Percentiles rank a stretch among this genome's conserved stretches.
Evolutionary conservation across 2,329 filamentous ascomycete species (phyloP).

Genomic region (Botrytis deweyae): DNA sequence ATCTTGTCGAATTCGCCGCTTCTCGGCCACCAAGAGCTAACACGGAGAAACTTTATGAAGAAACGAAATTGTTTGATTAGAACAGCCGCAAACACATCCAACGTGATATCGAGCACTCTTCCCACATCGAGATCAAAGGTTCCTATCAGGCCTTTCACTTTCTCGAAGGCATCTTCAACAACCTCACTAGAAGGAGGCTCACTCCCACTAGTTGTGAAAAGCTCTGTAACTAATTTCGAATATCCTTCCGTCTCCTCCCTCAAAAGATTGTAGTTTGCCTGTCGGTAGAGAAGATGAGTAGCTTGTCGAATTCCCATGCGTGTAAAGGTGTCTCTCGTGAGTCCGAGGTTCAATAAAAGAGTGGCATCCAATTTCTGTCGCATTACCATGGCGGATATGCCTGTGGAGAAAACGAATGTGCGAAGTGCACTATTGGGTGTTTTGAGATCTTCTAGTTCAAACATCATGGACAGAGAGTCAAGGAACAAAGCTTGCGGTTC

Average conservation of each 20-base stretch:
- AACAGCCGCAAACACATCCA: constrained; percentile 92
- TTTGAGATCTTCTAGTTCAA: constrained; percentile 58
- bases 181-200: constrained; percentile 72
- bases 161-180: constrained; percentile 83
- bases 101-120: constrained; percentile 86
- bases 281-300: constrained; percentile 89
- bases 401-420: constrained; percentile 69
- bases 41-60: constrained; percentile 87
- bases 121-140: constrained; percentile 97
- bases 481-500: constrained; percentile 72
- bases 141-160: constrained; percentile 90
- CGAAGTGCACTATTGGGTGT: constrained; percentile 52
- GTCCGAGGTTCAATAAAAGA: constrained; percentile 70
- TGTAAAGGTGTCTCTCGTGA: constrained; percentile 83
- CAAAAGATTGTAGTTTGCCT: constrained; percentile 94
- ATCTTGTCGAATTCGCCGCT: constrained; percentile 50
- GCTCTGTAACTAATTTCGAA: constrained; percentile 91
- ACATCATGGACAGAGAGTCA: constrained; percentile 76
- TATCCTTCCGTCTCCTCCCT: constrained; percentile 97
- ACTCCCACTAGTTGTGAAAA: constrained; percentile 83
- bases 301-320: constrained; percentile 83
- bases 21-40: constrained; percentile 96
- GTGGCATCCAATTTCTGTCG: constrained; percentile 80
- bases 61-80: constrained; percentile 91
- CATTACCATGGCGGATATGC: constrained; percentile 69